Conservation (phyloP, 257 asterid species). For the Petunia secreta region DNA sequence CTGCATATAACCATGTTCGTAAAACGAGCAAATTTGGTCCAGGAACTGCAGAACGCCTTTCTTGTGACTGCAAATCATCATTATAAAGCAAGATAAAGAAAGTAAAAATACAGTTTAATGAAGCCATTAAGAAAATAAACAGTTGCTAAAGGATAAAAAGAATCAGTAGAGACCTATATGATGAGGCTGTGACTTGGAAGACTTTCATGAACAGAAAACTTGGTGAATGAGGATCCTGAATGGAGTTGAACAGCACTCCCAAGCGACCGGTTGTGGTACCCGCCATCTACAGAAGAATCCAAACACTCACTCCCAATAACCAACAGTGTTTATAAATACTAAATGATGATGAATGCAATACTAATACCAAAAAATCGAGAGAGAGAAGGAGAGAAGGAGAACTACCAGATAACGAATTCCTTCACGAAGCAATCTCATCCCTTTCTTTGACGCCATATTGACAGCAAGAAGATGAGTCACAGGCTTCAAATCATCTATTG, state of each 20-base stretch:
- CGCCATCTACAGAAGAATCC: slow-evolving; percentile 61
- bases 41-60: slow-evolving; percentile 73
- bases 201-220: slow-evolving; percentile 64
- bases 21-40: slow-evolving; percentile 82
- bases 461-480: slow-evolving; percentile 94
- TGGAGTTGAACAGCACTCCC: slow-evolving; percentile 74
- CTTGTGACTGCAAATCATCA: slow-evolving; percentile 69
- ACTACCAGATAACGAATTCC: slow-evolving; percentile 90
- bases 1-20: slow-evolving; percentile 58
- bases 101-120: slow-evolving; percentile 9
- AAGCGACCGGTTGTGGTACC: slow-evolving; percentile 81
- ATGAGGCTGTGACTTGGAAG: slow-evolving; percentile 68
- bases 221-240: slow-evolving; percentile 50
- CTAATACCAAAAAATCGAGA: not conserved
- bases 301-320: slow-evolving; percentile 29
- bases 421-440: slow-evolving; percentile 85
- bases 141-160: not conserved
- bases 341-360: not conserved
- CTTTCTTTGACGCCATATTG: slow-evolving; percentile 73
- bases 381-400: slow-evolving; percentile 24
- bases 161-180: slow-evolving; percentile 58
- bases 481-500: slow-evolving; percentile 91
- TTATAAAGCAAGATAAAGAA: not conserved
- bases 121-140: slow-evolving; percentile 15
- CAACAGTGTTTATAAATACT: not conserved